phyloP scores from a whole-genome alignment of 2,329 filamentous ascomycete species.

The Aurifilum marmelostoma region DNA sequence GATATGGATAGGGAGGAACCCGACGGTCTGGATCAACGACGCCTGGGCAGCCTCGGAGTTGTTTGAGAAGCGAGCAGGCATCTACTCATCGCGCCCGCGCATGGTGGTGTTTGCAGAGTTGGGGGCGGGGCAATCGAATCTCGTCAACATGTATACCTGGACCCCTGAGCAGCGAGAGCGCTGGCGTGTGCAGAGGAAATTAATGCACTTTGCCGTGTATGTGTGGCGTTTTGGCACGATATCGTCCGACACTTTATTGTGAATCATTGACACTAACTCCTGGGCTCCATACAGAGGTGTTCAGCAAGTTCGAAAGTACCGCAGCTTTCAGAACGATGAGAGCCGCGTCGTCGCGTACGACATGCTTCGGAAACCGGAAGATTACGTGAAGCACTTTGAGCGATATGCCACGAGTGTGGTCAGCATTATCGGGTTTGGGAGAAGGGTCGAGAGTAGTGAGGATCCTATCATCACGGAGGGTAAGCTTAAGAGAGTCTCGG shows the following conservation, averaged over 20 bases:
- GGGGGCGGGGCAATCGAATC: constrained; percentile 47
- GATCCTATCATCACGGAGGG: constrained; percentile 61
- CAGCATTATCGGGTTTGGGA: constrained; percentile 60
- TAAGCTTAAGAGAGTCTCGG: neutral
- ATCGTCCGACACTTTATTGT: neutral
- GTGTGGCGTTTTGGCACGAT: neutral
- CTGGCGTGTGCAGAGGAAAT: constrained; percentile 51
- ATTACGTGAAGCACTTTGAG: constrained; percentile 58
- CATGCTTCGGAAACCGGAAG: constrained; percentile 46
- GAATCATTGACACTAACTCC: neutral
- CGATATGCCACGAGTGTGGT: constrained; percentile 57
- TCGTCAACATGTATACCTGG: constrained; percentile 49
- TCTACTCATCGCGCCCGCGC: constrained; percentile 54
- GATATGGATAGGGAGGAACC: constrained; percentile 57
- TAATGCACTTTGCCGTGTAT: constrained; percentile 54
- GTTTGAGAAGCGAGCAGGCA: constrained; percentile 56
- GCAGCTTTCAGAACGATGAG: constrained; percentile 60
- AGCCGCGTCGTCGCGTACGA: constrained; percentile 58
- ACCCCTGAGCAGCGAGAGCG: constrained; percentile 44
- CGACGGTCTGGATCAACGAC: constrained; percentile 53
- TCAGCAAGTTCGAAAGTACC: constrained; percentile 58
- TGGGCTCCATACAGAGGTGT: constrained; percentile 39
- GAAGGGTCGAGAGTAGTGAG: constrained; percentile 51
- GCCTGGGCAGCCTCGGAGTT: constrained; percentile 55
- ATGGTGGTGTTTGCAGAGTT: constrained; percentile 54